Base-by-base conservation (phyloP, 805 yeast genomes). In the Candida qinlingensis region DNA sequence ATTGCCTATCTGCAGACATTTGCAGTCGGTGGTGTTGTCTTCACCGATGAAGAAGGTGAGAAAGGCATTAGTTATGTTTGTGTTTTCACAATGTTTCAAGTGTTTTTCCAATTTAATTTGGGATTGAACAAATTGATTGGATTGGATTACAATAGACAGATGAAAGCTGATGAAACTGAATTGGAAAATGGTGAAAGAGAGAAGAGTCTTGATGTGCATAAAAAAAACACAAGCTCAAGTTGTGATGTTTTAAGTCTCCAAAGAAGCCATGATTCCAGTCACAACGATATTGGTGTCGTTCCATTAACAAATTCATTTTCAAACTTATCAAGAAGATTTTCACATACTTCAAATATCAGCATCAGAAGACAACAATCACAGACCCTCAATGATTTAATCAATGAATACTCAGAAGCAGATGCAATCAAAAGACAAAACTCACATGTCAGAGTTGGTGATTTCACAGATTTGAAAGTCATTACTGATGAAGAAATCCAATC, bases 11-110 rank as follows among this genome's bases (percentile, higher is more conserved):
- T 85, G 43, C 88, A 83, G 57, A 83, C 87, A 1, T 70, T 85
- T 64, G 74, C 78, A 12, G 70, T 79, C 1, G 58, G 58, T 5
- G 39, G 49, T 12, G 28, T 44, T 3, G 69, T 75, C 6, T 83
- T 90, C 57, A 70, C 83, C 0, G 58, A 70, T 12, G 76, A 65
- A 4, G 81, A 86, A 52, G 88, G 87, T 36, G 74, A 79, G 46
- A 76, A 77, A 56, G 97, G 97, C 28, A 84, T 85, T 28, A 94
- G 97, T 1, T 87, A 85, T 65, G 84, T 87, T 25, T 84, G 90
- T 58, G 83, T 90, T 34, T 86, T 85, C 57, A 71, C 84, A 41
- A 84, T 88, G 4, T 73, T 84, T 34, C 85, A 65, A 68, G 80
- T 48, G 64, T 83, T 39, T 69, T 75, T 60, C 78, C 87, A 60